A percentile compares a stretch with the other conserved stretches of the same genome.
Evolutionary conservation across 139 green algal genomes (phyloP).

Genomic region (Tetratostichococcus sp.): DNA sequence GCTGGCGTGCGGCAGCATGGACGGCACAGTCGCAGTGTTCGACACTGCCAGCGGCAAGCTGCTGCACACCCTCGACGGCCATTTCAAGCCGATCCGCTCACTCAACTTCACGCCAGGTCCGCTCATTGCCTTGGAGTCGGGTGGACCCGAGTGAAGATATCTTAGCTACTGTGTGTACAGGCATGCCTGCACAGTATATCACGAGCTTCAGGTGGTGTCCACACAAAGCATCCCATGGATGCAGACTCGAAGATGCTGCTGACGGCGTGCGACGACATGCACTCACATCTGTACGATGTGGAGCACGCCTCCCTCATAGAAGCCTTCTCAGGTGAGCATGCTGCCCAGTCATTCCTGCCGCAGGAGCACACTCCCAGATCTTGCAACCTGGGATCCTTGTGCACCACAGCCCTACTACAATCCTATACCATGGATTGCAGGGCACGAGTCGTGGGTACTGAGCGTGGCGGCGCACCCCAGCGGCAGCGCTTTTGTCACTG

Average conservation of each 20-base stretch:
- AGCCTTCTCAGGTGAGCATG: slow-evolving; percentile 58
- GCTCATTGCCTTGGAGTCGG: too few relatives aligned
- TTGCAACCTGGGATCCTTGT: not conserved
- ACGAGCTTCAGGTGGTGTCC: too few relatives aligned
- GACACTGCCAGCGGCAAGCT: slow-evolving; percentile 54
- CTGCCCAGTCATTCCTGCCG: too few relatives aligned
- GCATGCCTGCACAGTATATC: too few relatives aligned
- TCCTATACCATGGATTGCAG: slow-evolving; percentile 20
- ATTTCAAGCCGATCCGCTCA: slow-evolving; percentile 80
- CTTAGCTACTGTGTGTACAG: too few relatives aligned
- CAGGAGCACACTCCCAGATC: too few relatives aligned
- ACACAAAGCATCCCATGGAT: too few relatives aligned
- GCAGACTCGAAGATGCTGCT: slow-evolving; percentile 73
- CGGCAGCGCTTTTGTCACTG: slow-evolving; percentile 61
- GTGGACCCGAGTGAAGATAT: too few relatives aligned
- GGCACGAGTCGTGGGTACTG: slow-evolving; percentile 89
- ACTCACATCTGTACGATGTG: slow-evolving; percentile 84
- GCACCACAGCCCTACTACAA: too few relatives aligned
- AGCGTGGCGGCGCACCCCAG: slow-evolving; percentile 66
- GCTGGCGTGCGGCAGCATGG: slow-evolving; percentile 70
- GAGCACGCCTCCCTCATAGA: slow-evolving; percentile 69
- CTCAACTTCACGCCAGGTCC: slow-evolving; percentile 76
- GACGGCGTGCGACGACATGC: slow-evolving; percentile 89
- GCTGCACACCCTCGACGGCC: slow-evolving; percentile 65
- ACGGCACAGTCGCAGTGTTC: slow-evolving; percentile 75